These are phyloP conservation scores for Sugiyamaella castrensis DNA, from an alignment of 1,139 yeast species.

Conservation along the genomic window DNA sequence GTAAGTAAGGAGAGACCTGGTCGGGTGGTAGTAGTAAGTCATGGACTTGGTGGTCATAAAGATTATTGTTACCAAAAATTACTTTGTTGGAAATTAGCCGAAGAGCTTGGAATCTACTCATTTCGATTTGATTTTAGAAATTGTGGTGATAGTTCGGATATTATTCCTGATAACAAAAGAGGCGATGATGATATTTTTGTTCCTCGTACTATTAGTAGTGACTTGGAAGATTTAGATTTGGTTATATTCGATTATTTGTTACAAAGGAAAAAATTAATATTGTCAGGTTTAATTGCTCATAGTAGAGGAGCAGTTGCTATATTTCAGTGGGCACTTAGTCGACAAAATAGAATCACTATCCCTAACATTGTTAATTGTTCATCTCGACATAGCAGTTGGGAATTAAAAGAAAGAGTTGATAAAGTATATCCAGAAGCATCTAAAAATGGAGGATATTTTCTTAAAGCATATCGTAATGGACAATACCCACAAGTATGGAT, in stretches of 20 bases:
- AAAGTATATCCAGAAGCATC: slow-evolving; percentile 38
- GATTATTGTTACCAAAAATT: slow-evolving; percentile 70
- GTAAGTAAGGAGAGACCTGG: slow-evolving; percentile 32
- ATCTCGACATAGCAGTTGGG: slow-evolving; percentile 49
- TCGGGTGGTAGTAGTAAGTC: slow-evolving; percentile 50
- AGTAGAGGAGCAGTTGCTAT: slow-evolving; percentile 80
- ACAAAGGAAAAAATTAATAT: slow-evolving; percentile 31
- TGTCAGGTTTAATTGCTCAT: slow-evolving; percentile 62
- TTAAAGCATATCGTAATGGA: slow-evolving; percentile 52
- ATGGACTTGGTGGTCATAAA: slow-evolving; percentile 85
- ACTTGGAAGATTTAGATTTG: slow-evolving; percentile 60
- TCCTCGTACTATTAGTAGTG: slow-evolving; percentile 54
- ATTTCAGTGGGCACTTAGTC: slow-evolving; percentile 60
- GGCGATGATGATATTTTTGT: slow-evolving; percentile 4
- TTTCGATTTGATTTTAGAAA: slow-evolving; percentile 82
- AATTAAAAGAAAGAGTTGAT: slow-evolving; percentile 38
- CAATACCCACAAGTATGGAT: slow-evolving; percentile 42
- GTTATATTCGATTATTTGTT: slow-evolving; percentile 47
- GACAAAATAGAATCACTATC: slow-evolving; percentile 44
- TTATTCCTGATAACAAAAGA: slow-evolving; percentile 34
- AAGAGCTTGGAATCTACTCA: slow-evolving; percentile 56
- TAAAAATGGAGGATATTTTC: slow-evolving; percentile 41
- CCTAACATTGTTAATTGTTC: slow-evolving; percentile 72
- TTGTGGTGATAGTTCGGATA: slow-evolving; percentile 73
- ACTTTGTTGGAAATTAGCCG: slow-evolving; percentile 60